phyloP scores from a whole-genome alignment of 805 yeast species.

The Blastobotrys peoriensis region DNA sequence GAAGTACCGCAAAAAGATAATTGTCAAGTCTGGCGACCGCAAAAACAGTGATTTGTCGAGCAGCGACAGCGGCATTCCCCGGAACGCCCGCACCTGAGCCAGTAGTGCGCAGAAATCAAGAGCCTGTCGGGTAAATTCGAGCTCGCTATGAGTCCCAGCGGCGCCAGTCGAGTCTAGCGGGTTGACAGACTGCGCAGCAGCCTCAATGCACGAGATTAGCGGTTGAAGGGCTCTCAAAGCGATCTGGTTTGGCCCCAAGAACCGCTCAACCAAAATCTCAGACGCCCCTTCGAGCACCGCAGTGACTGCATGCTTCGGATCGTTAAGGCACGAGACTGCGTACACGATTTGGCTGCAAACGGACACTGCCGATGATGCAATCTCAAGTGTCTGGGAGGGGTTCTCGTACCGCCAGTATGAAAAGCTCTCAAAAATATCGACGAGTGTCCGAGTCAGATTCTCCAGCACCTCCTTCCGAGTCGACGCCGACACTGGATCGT shows the following conservation, averaged over 20 bases:
- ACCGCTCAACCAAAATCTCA: constrained; percentile 44
- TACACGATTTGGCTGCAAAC: constrained; percentile 51
- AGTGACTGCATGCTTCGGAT: constrained; percentile 37
- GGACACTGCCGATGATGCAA: constrained; percentile 51
- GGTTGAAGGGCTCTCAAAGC: constrained; percentile 52
- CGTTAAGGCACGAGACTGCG: constrained; percentile 51
- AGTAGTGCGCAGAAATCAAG: constrained; percentile 53
- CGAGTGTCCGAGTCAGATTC: constrained; percentile 47
- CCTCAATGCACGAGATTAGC: constrained; percentile 44
- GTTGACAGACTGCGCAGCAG: constrained; percentile 35
- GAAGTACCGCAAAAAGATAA: constrained; percentile 47
- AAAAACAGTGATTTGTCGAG: constrained; percentile 59
- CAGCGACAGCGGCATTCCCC: constrained; percentile 49
- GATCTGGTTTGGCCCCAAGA: constrained; percentile 46
- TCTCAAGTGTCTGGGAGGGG: constrained; percentile 50
- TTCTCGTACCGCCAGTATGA: constrained; percentile 59
- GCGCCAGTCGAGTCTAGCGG: constrained; percentile 35
- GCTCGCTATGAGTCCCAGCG: constrained; percentile 40
- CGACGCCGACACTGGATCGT: constrained; percentile 31
- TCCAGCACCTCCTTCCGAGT: constrained; percentile 51
- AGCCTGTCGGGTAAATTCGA: constrained; percentile 44
- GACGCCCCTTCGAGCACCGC: constrained; percentile 47
- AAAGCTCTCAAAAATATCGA: constrained; percentile 71
- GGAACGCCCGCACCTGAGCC: constrained; percentile 49
- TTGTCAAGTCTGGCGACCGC: constrained; percentile 50